phyloP scores from a whole-genome alignment of 495 filamentous ascomycete genomes.

The Penicillium chermesinum region DNA sequence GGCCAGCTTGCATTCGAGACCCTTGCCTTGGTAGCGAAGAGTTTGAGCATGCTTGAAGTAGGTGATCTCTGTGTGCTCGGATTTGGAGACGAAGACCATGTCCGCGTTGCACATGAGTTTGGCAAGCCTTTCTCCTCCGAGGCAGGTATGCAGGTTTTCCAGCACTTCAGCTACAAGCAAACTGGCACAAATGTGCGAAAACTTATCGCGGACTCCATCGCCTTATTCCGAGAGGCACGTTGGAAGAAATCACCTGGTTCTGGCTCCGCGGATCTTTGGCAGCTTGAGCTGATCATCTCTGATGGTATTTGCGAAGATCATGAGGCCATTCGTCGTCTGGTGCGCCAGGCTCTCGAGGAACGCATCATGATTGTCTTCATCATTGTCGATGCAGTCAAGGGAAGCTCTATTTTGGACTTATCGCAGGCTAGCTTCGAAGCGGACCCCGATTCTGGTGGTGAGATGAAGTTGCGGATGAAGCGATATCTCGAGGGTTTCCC shows the following conservation, averaged over 20 bases:
- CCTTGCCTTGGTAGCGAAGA: constrained; percentile 78
- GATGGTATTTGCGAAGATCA: constrained; percentile 92
- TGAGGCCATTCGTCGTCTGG: constrained; percentile 70
- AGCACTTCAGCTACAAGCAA: constrained; percentile 82
- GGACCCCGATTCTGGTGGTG: constrained; percentile 47
- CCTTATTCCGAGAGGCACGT: constrained; percentile 73
- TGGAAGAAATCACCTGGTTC: constrained; percentile 48
- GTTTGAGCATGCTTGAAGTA: constrained; percentile 84
- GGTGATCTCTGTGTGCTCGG: constrained; percentile 85
- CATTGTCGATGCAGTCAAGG: constrained; percentile 75
- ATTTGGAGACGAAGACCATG: constrained; percentile 70
- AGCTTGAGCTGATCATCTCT: constrained; percentile 85
- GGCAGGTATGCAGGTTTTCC: constrained; percentile 73
- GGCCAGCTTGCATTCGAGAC: constrained; percentile 81
- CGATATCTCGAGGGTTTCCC: constrained; percentile 93
- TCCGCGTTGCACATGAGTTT: constrained; percentile 86
- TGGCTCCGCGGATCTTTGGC: constrained; percentile 82
- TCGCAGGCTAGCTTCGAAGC: constrained; percentile 72
- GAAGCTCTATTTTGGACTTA: constrained; percentile 71
- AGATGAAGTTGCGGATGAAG: constrained; percentile 69
- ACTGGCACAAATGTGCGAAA: constrained; percentile 76
- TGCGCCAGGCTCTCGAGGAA: constrained; percentile 84
- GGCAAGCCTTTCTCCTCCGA: constrained; percentile 77
- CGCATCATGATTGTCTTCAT: constrained; percentile 98
- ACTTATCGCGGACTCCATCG: constrained; percentile 69